A percentile compares a stretch with the other conserved stretches of the same genome.
phyloP scores from a whole-genome alignment of 257 asterid species.

The Dorcoceras hygrometricum region DNA sequence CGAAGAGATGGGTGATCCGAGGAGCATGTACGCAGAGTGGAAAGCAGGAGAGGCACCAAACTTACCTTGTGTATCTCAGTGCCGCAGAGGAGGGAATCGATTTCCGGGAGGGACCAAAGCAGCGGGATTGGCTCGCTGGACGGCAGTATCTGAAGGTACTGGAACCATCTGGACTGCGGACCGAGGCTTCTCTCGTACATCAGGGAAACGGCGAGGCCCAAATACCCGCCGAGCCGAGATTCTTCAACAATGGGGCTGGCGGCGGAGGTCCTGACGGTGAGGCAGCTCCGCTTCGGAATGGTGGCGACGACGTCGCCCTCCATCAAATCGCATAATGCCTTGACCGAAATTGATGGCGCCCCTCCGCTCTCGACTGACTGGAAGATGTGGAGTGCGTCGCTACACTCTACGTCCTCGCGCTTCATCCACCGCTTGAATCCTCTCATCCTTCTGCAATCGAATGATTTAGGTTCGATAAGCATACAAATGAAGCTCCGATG shows the following conservation, averaged over 20 bases:
- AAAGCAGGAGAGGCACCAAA: no score
- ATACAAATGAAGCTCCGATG: neutral
- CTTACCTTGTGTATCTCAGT: constrained; percentile 81
- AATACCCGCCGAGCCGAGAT: constrained; percentile 66
- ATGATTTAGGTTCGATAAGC: neutral
- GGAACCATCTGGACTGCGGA: constrained; percentile 70
- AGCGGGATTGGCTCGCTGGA: constrained; percentile 72
- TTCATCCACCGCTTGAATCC: constrained; percentile 93
- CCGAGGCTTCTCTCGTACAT: constrained; percentile 93
- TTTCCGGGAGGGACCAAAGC: constrained; percentile 65
- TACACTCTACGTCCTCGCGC: constrained; percentile 57
- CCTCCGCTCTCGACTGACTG: constrained; percentile 25
- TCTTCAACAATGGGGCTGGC: constrained; percentile 62
- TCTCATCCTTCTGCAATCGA: constrained; percentile 47
- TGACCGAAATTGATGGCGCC: constrained; percentile 47
- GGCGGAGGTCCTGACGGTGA: constrained; percentile 68
- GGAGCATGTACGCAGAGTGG: constrained; percentile 2
- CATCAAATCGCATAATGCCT: constrained; percentile 53
- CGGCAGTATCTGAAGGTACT: constrained; percentile 67
- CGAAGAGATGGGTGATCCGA: neutral
- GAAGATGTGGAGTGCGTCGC: constrained; percentile 51
- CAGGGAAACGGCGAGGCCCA: constrained; percentile 67
- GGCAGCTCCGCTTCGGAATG: constrained; percentile 85
- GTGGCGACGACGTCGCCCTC: constrained; percentile 78
- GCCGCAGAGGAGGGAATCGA: constrained; percentile 72